Evolutionary conservation across 139 green algal species (phyloP).

Genomic region (Edaphochlamys debaryana): DNA sequence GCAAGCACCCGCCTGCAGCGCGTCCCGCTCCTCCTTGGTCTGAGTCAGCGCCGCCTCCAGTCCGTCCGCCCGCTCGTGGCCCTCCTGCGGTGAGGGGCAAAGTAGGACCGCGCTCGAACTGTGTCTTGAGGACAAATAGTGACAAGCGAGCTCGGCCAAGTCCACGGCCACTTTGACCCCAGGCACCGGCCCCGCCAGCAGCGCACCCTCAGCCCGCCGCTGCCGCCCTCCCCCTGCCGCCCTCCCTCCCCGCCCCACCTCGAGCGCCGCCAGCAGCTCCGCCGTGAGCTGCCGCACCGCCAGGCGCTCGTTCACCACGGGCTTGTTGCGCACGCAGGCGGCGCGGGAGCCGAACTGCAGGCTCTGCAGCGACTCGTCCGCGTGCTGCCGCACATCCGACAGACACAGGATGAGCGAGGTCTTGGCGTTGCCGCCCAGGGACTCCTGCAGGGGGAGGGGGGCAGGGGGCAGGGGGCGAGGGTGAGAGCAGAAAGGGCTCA

Average conservation of each 20-base stretch:
- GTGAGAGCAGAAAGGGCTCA: no score
- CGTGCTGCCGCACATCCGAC: slow-evolving; percentile 70
- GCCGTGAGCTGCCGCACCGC: slow-evolving; percentile 26
- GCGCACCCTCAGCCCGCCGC: background rate
- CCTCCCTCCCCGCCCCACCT: background rate
- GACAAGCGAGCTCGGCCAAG: no score
- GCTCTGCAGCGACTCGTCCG: slow-evolving; percentile 82
- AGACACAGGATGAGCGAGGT: slow-evolving; percentile 81
- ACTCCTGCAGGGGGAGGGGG: slow-evolving; percentile 65
- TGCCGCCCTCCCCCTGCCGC: no score
- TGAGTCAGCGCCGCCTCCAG: slow-evolving; percentile 66
- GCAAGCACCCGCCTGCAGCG: slow-evolving; percentile 48
- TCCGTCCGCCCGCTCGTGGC: slow-evolving; percentile 43
- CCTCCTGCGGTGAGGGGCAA: no score
- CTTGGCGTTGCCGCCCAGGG: slow-evolving; percentile 87
- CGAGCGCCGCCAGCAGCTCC: slow-evolving; percentile 37
- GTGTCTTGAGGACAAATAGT: no score
- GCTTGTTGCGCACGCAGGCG: slow-evolving; percentile 81
- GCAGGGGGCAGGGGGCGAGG: no score
- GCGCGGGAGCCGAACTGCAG: slow-evolving; percentile 84
- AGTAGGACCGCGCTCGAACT: no score
- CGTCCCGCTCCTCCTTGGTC: slow-evolving; percentile 67
- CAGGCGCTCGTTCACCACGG: slow-evolving; percentile 71
- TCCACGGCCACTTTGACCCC: no score
- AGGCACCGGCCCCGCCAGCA: no score